phyloP scores from a whole-genome alignment of 495 filamentous ascomycete genomes.

The Trichodelitschia bisporula region DNA sequence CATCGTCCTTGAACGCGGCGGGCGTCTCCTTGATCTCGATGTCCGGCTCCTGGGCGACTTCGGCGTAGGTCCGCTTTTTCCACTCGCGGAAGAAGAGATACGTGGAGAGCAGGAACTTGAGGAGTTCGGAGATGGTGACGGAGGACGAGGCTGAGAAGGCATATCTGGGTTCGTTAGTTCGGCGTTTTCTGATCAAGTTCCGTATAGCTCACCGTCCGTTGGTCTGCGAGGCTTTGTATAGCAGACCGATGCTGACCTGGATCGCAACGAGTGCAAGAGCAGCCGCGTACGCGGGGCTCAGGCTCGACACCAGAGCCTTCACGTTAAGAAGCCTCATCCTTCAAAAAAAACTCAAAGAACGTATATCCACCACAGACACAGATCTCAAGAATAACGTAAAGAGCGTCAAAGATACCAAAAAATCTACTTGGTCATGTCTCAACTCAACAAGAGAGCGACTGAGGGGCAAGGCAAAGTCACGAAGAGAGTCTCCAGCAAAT shows the following conservation, averaged over 20 bases:
- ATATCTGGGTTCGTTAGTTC: slow-evolving; percentile 4
- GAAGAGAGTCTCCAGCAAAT: too few relatives aligned
- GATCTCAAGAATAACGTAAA: neutral
- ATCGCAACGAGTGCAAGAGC: slow-evolving; percentile 9
- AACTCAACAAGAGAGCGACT: too few relatives aligned
- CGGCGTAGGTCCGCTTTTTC: slow-evolving; percentile 3
- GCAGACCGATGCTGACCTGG: slow-evolving; percentile 10
- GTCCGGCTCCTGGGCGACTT: too few relatives aligned
- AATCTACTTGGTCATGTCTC: too few relatives aligned
- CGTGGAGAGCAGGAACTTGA: slow-evolving; percentile 10
- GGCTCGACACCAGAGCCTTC: too few relatives aligned
- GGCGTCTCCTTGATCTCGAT: too few relatives aligned
- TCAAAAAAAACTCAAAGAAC: too few relatives aligned
- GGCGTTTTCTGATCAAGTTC: neutral
- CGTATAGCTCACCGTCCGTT: slow-evolving; percentile 2
- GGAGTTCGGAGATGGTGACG: slow-evolving; percentile 11
- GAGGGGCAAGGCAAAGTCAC: too few relatives aligned
- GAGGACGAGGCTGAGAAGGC: slow-evolving; percentile 10
- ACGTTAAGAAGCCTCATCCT: too few relatives aligned
- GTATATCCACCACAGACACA: too few relatives aligned
- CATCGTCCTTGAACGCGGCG: too few relatives aligned
- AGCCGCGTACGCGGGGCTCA: slow-evolving; percentile 1
- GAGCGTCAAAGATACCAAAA: neutral
- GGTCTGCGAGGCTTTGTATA: slow-evolving; percentile 7
- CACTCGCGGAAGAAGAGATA: slow-evolving; percentile 8